Percentiles rank a stretch among this genome's conserved stretches.
Conservation (phyloP, 108 stramenopile species). For the Pseudonitzschia delicatissima region DNA sequence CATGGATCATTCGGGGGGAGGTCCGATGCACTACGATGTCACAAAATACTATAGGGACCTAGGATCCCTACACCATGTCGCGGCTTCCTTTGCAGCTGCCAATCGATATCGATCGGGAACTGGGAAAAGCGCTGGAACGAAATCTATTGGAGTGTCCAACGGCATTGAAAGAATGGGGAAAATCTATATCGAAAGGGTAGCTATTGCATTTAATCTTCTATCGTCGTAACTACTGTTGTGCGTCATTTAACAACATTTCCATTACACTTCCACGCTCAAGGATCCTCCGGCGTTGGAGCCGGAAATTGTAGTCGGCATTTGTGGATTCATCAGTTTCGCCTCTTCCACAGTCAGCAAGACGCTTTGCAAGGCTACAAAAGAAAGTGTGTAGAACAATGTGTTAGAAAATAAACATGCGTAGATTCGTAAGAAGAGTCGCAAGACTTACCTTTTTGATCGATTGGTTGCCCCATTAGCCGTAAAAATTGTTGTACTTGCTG, state of each 20-base stretch:
- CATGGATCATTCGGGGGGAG: conserved; percentile 62
- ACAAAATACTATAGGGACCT: conserved; percentile 23
- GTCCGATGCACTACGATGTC: conserved; percentile 62
- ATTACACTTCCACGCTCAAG: conserved; percentile 29
- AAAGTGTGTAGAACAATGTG: not conserved
- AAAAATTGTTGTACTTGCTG: conserved; percentile 78
- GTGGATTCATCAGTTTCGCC: conserved; percentile 61
- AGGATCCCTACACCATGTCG: conserved; percentile 34
- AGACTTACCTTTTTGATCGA: conserved; percentile 60
- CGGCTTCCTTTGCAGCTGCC: conserved; percentile 70
- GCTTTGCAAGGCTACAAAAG: conserved; percentile 56
- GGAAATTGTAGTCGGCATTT: not conserved
- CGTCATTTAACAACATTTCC: conserved; percentile 26
- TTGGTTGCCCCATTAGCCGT: conserved; percentile 95
- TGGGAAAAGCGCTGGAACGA: conserved; percentile 48
- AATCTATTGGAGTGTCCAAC: conserved; percentile 69
- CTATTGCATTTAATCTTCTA: not conserved
- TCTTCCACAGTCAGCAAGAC: conserved; percentile 83
- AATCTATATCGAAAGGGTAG: conserved; percentile 20
- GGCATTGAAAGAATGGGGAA: conserved; percentile 77
- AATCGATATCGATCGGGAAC: conserved; percentile 61
- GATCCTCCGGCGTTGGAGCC: conserved; percentile 18
- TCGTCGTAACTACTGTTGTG: not conserved
- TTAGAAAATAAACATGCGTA: not conserved
- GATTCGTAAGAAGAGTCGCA: not conserved